Evolutionary conservation across 176 grass and related monocot genomes (phyloP).

Genomic region (Avena sativa): DNA sequence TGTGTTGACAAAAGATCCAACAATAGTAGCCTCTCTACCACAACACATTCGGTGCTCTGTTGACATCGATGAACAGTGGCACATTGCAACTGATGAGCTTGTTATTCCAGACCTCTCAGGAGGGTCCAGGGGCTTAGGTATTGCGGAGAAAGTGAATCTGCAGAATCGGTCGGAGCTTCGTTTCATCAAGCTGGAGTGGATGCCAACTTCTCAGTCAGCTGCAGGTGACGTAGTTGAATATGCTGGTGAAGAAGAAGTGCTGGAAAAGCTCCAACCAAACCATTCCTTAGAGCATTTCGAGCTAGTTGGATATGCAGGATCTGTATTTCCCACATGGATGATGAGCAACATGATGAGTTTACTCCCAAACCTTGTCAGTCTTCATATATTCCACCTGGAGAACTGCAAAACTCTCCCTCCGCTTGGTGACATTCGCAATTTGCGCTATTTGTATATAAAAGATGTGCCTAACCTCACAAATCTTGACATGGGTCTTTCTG

Average conservation of each 20-base stretch:
- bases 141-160: conserved; percentile 20
- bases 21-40: not conserved
- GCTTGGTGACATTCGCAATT: conserved; percentile 25
- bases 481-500: conserved; percentile 43
- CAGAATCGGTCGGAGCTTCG: conserved; percentile 22
- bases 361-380: conserved; percentile 38
- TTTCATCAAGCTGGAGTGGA: conserved; percentile 32
- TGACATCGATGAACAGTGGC: not conserved
- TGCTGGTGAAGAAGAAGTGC: not conserved
- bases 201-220: conserved; percentile 4
- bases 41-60: not conserved
- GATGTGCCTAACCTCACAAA: conserved; percentile 34
- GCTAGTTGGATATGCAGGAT: conserved; percentile 29
- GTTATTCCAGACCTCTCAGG: conserved; percentile 9
- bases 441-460: conserved; percentile 37
- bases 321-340: conserved; percentile 34
- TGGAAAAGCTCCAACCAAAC: conserved; percentile 45
- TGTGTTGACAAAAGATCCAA: conserved; percentile 28
- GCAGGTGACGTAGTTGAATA: not conserved
- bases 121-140: conserved; percentile 16
- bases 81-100: conserved; percentile 25
- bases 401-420: conserved; percentile 35
- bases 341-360: not conserved
- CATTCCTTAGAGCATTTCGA: conserved; percentile 26
- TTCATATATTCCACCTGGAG: conserved; percentile 21